Conservation (phyloP, 768 basidiomycete species). For the Russula lepida region DNA sequence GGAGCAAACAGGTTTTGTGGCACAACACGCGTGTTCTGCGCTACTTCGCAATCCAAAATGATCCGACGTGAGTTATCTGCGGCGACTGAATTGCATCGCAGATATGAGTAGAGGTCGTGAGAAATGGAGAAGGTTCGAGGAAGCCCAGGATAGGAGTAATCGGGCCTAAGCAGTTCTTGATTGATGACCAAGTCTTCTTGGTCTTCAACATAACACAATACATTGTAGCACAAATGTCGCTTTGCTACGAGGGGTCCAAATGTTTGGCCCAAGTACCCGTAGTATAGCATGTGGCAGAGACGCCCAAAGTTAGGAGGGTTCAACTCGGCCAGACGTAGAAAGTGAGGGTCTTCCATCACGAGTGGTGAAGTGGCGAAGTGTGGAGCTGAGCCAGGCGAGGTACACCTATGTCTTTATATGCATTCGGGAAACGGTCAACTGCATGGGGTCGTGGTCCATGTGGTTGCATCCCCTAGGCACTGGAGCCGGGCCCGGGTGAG, state of each 20-base stretch:
- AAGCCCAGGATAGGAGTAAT: slow-evolving; percentile 10
- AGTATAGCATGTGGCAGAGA: slow-evolving; percentile 1
- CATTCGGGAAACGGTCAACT: no score
- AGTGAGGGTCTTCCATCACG: not conserved
- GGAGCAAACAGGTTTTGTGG: slow-evolving; percentile 10
- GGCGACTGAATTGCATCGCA: slow-evolving; percentile 11
- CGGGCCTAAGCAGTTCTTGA: slow-evolving; percentile 5
- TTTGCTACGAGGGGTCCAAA: slow-evolving; percentile 7
- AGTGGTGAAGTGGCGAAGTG: not conserved
- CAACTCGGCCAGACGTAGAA: not conserved
- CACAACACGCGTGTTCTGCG: not conserved
- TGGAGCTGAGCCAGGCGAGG: not conserved
- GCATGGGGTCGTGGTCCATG: no score
- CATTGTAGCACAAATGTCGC: slow-evolving; percentile 3
- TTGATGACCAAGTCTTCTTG: slow-evolving; percentile 9
- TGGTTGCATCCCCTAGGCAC: no score
- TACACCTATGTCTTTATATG: not conserved
- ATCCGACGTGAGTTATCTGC: slow-evolving; percentile 3
- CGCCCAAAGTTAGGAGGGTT: not conserved
- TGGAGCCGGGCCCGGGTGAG: no score
- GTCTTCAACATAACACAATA: slow-evolving; percentile 7
- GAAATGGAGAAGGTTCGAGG: slow-evolving; percentile 10
- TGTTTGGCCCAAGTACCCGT: slow-evolving; percentile 8
- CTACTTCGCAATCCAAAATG: slow-evolving; percentile 1
- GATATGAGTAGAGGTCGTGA: slow-evolving; percentile 7